Evolutionary conservation across 2,329 filamentous ascomycete species (phyloP), one percentile per base, ranked within the genome.

Genomic region (Verticillium klebahnii): DNA sequence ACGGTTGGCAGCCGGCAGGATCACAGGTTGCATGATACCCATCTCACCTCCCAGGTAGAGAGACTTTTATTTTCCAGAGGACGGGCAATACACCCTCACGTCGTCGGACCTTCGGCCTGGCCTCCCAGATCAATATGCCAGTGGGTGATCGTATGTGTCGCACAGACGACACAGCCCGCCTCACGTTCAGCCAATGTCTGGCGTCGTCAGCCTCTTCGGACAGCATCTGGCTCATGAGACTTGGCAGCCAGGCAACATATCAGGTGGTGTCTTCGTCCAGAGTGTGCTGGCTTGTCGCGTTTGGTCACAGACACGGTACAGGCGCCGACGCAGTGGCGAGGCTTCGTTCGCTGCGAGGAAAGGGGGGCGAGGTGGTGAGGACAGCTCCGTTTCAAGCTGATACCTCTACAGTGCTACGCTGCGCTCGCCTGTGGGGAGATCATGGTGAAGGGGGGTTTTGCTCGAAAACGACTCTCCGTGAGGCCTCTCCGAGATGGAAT

Each of bases 11-110:
- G 25, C 19, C 14, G 17, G 19, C 31, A 54, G 61, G 58, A 32
- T 57, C 39, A 45, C 31, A 23, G 40, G 32, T 37, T 32, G 55
- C 52, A 62, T 62, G 61, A 62, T 62, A 62, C 61, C 61, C 61
- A 62, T 62, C 61, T 60, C 56, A 62, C 58, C 57, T 52, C 37
- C 29, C 17, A 56, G 58, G 58, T 60, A 60, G 58, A 59, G 15
- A 32, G 23, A 23, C 23, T 60, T 58, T 12, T 62, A 7, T 25
- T 23, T 25, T 57, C 56, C 39, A 58, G 52, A 62, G 19, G 58
- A 37, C 60, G 15, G 29, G 14, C 36, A 56, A 58, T 36, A 56
- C 36, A 54, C 23, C n/a, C 12, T 52, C 19, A 19, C 45, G 11
- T 25, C n/a, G 9, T 52, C 45, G 12, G 14, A 14, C 2, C 34